phyloP scores from a whole-genome alignment of 352 stramenopile genomes.

The Phytopythium aichiense region DNA sequence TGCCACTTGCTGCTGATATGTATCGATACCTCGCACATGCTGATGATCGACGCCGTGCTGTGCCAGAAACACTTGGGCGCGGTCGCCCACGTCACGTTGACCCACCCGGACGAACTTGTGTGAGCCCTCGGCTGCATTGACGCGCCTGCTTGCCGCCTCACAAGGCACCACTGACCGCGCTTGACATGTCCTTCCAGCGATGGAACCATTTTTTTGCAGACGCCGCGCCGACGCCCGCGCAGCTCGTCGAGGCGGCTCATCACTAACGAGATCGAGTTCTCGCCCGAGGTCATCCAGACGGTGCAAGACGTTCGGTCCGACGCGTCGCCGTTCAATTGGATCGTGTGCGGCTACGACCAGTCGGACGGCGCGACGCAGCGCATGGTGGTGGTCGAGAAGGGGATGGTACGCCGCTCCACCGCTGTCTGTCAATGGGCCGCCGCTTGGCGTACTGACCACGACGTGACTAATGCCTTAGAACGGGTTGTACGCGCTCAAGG shows the following conservation, averaged over 20 bases:
- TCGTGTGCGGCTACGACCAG: constrained; percentile 76
- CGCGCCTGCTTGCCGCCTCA: background rate
- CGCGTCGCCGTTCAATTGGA: constrained; percentile 78
- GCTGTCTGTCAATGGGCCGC: background rate
- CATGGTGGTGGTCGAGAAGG: constrained; percentile 79
- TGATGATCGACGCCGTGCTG: background rate
- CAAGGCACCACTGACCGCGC: background rate
- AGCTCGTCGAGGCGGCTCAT: constrained; percentile 69
- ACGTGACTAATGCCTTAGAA: constrained; percentile 30
- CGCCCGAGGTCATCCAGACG: constrained; percentile 55
- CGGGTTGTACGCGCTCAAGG: constrained; percentile 78
- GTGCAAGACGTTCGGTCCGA: constrained; percentile 84
- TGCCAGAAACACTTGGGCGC: constrained; percentile 75
- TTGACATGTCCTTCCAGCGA: constrained; percentile 27
- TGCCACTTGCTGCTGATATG: background rate
- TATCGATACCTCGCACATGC: constrained; percentile 6
- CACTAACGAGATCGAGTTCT: constrained; percentile 82
- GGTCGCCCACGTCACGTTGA: constrained; percentile 70
- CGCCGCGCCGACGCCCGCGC: constrained; percentile 51
- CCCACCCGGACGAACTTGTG: constrained; percentile 74
- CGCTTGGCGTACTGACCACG: background rate
- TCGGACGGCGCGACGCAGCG: constrained; percentile 54
- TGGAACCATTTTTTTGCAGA: constrained; percentile 56
- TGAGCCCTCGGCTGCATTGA: constrained; percentile 20
- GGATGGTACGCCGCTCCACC: constrained; percentile 54